Conservation (phyloP, 805 yeast species). For the Lipomyces sp. region DNA sequence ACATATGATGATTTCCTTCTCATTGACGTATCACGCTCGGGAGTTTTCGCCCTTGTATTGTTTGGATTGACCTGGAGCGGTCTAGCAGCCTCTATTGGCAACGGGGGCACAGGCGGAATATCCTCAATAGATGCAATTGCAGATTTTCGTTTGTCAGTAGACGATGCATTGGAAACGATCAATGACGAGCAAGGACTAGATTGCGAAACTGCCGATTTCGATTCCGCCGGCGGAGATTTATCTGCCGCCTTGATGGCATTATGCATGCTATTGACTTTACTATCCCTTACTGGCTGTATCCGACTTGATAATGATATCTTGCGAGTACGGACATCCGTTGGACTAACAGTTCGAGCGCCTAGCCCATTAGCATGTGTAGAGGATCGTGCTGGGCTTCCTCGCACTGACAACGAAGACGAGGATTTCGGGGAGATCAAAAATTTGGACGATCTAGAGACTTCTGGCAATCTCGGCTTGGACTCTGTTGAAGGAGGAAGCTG, state of each 20-base stretch:
- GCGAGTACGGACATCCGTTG: slow-evolving; percentile 15
- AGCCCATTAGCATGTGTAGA: slow-evolving; percentile 16
- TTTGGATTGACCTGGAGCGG: background rate
- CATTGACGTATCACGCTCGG: slow-evolving; percentile 16
- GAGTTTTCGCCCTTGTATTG: slow-evolving; percentile 8
- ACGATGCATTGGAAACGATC: background rate
- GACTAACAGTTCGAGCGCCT: slow-evolving; percentile 27
- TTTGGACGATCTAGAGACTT: background rate
- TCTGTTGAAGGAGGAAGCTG: background rate
- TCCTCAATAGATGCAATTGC: background rate
- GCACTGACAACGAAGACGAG: background rate
- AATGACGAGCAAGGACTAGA: background rate
- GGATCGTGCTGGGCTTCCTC: background rate
- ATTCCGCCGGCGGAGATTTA: background rate
- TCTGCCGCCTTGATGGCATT: background rate
- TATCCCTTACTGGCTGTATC: background rate
- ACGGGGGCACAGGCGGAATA: slow-evolving; percentile 36
- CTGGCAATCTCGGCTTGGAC: background rate
- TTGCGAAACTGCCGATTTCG: background rate
- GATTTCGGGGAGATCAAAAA: background rate
- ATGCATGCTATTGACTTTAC: background rate
- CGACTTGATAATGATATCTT: too few species aligned
- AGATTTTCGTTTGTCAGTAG: background rate
- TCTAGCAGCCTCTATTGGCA: slow-evolving; percentile 13
- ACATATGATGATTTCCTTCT: slow-evolving; percentile 14